These are phyloP conservation scores for Cryptosporidium andersoni DNA, from an alignment of 169 alveolate species.

Conservation along the genomic window DNA sequence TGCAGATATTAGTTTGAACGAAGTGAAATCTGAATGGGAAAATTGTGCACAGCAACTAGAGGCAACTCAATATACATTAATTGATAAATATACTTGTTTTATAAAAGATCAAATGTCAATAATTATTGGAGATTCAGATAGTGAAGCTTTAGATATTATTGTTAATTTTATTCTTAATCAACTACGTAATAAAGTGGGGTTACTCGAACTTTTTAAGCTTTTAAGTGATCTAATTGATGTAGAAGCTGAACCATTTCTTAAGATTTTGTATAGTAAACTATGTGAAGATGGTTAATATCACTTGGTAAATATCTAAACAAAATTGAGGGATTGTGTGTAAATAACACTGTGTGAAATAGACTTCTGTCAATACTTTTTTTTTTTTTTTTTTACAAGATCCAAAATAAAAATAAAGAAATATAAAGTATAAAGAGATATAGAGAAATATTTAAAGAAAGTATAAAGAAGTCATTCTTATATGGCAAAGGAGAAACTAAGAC, in stretches of 20 bases:
- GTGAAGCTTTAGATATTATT: conserved; percentile 47
- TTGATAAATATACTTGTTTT: conserved; percentile 15
- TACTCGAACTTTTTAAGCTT: conserved; percentile 29
- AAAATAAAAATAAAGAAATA: background rate
- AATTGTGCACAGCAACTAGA: conserved; percentile 64
- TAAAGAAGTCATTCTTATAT: background rate
- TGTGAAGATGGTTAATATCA: background rate
- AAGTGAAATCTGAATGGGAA: conserved; percentile 58
- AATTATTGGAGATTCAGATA: conserved; percentile 46
- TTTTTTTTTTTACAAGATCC: background rate
- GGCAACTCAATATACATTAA: conserved; percentile 23
- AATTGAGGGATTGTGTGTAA: no score
- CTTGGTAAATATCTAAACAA: no score
- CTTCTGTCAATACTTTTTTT: background rate
- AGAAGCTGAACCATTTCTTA: conserved; percentile 42
- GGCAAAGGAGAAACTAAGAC: conserved; percentile 44
- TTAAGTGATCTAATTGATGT: conserved; percentile 17
- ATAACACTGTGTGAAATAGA: no score
- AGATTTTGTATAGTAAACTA: conserved; percentile 18
- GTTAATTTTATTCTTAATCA: conserved; percentile 6
- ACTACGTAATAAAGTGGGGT: background rate
- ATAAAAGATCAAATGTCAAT: conserved; percentile 24
- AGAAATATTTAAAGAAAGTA: background rate
- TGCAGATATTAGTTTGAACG: conserved; percentile 58
- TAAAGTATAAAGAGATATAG: background rate